Evolutionary conservation across 2,329 filamentous ascomycete genomes (phyloP).

Genomic region (Didymella exigua): DNA sequence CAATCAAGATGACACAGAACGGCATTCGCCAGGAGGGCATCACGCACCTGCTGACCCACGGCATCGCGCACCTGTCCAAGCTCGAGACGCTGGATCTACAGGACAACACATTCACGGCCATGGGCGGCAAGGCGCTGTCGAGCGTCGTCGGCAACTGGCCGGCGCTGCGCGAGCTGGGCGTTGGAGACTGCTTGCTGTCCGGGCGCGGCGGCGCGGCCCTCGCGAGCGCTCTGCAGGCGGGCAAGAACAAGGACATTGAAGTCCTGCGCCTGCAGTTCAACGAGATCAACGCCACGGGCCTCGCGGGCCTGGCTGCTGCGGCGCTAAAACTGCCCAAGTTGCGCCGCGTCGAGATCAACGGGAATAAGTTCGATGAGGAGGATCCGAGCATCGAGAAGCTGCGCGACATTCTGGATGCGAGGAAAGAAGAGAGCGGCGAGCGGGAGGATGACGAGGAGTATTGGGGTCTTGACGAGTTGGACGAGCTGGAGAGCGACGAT

Average conservation of each 20-base stretch:
- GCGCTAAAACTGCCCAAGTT: constrained; percentile 71
- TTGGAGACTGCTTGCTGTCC: constrained; percentile 86
- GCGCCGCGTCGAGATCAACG: constrained; percentile 89
- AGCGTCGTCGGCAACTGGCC: constrained; percentile 76
- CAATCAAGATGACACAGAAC: constrained; percentile 97
- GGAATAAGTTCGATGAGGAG: constrained; percentile 91
- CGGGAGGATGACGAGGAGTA: constrained; percentile 62
- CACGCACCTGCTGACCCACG: constrained; percentile 76
- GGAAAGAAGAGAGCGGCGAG: constrained; percentile 66
- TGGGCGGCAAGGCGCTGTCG: constrained; percentile 78
- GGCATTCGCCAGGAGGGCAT: constrained; percentile 96
- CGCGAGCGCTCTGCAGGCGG: constrained; percentile 72
- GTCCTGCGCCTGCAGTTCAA: constrained; percentile 88
- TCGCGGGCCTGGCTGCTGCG: constrained; percentile 73
- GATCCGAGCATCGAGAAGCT: constrained; percentile 73
- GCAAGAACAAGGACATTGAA: constrained; percentile 79
- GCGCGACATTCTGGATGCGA: constrained; percentile 69
- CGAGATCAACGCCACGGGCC: constrained; percentile 79
- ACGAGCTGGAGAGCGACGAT: constrained; percentile 83
- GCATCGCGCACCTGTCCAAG: constrained; percentile 71
- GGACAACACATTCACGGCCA: constrained; percentile 93
- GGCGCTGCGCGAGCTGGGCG: constrained; percentile 78
- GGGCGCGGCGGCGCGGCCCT: constrained; percentile 77
- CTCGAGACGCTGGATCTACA: constrained; percentile 86
- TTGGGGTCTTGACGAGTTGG: constrained; percentile 64